These are phyloP conservation scores for Tubosaeta sp. DNA, from an alignment of 768 basidiomycete species.

Conservation along the genomic window DNA sequence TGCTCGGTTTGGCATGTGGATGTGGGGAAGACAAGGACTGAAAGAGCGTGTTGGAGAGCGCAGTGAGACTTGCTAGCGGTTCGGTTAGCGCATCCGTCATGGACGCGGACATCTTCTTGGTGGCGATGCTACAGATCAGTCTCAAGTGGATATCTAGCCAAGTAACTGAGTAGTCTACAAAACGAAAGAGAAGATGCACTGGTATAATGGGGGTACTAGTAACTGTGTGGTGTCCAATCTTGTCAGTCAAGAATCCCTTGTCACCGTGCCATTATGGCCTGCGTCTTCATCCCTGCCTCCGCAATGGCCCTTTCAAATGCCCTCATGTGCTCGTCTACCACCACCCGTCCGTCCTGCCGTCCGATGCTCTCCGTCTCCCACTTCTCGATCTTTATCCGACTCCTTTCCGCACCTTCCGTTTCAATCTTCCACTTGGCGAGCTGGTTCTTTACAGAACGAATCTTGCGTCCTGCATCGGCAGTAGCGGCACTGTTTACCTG, in stretches of 20 bases:
- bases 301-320: conserved; percentile 71
- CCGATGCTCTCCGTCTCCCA: conserved; percentile 64
- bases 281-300: conserved; percentile 72
- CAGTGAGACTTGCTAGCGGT: conserved; percentile 59
- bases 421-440: conserved; percentile 76
- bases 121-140: neutral
- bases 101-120: conserved; percentile 11
- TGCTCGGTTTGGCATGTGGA: conserved; percentile 21
- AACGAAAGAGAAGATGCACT: conserved; percentile 15
- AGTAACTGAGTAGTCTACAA: conserved; percentile 13
- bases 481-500: conserved; percentile 85
- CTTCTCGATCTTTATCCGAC: conserved; percentile 66
- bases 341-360: conserved; percentile 54
- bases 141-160: too few relatives aligned
- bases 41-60: conserved; percentile 65
- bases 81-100: conserved; percentile 61
- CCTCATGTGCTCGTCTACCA: conserved; percentile 74
- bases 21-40: conserved; percentile 68
- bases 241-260: neutral
- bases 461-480: conserved; percentile 81
- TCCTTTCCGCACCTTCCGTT: conserved; percentile 82
- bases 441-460: conserved; percentile 81
- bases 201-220: conserved; percentile 11
- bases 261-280: conserved; percentile 76
- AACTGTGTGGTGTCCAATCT: conserved; percentile 6